Conservation (phyloP, 176 grass and related monocot genomes). For the Bonia amplexicaulis region DNA sequence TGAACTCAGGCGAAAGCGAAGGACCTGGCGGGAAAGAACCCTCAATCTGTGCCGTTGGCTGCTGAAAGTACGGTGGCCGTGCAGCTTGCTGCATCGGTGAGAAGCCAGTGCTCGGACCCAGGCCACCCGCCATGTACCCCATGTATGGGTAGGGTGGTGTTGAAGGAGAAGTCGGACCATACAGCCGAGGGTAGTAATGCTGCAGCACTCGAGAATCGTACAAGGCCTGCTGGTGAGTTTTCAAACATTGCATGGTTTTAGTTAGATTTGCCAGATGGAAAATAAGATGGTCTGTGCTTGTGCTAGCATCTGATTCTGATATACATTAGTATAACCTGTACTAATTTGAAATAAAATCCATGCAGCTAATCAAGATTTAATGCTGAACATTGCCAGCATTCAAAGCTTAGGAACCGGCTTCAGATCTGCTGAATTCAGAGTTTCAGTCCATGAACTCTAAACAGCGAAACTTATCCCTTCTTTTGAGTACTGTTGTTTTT, state of each 20-base stretch:
- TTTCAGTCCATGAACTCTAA: neutral
- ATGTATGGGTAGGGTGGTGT: constrained; percentile 52
- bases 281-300: neutral
- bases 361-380: neutral
- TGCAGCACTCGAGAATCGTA: constrained; percentile 63
- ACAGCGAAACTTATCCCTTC: neutral
- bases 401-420: neutral
- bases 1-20: constrained; percentile 57
- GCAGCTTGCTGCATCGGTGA: constrained; percentile 36
- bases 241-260: constrained; percentile 12
- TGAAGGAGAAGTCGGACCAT: constrained; percentile 53
- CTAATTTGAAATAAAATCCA: neutral
- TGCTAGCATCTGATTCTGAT: neutral
- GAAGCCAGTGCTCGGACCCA: constrained; percentile 40
- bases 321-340: neutral
- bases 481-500: neutral
- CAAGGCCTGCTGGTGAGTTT: constrained; percentile 38
- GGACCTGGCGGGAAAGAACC: constrained; percentile 39
- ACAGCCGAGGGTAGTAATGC: constrained; percentile 69
- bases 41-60: constrained; percentile 34
- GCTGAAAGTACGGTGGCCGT: constrained; percentile 41
- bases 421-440: neutral
- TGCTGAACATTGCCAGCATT: neutral
- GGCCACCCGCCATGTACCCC: constrained; percentile 42
- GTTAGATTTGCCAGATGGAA: constrained; percentile 4